Conservation (phyloP, 345 rosid species). For the Adansonia digitata region DNA sequence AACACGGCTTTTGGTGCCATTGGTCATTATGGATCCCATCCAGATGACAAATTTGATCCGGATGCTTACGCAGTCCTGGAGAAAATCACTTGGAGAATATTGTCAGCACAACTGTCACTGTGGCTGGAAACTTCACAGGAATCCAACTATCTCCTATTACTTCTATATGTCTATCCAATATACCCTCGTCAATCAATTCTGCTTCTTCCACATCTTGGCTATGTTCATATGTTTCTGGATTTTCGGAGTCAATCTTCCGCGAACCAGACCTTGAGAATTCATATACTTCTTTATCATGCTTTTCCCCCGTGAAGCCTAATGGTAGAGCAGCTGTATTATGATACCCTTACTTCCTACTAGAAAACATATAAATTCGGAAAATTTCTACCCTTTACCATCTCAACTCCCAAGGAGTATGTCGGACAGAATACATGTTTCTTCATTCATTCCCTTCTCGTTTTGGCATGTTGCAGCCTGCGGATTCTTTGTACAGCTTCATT, state of each 20-base stretch:
- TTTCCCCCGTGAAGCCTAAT: constrained; percentile 12
- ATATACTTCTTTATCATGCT: constrained; percentile 35
- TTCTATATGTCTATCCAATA: constrained; percentile 53
- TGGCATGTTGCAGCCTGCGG: constrained; percentile 31
- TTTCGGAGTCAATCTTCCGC: constrained; percentile 59
- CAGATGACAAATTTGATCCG: no score
- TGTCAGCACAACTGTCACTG: constrained; percentile 45
- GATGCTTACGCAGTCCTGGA: constrained; percentile 48
- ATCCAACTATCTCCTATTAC: constrained; percentile 63
- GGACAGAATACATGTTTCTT: constrained; percentile 35
- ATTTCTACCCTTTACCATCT: constrained; percentile 21
- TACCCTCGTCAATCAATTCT: constrained; percentile 40
- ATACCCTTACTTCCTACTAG: constrained; percentile 16
- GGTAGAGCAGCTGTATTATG: constrained; percentile 45
- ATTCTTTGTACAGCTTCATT: constrained; percentile 71
- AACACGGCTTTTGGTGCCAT: no score
- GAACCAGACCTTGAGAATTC: constrained; percentile 47
- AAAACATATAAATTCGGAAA: not conserved
- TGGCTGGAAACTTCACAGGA: constrained; percentile 73
- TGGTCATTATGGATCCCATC: no score
- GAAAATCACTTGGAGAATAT: constrained; percentile 43
- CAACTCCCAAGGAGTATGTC: constrained; percentile 25
- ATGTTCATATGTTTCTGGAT: constrained; percentile 69
- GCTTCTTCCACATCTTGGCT: constrained; percentile 42
- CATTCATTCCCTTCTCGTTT: constrained; percentile 22